Percentiles rank a stretch among this genome's conserved stretches.
These are phyloP conservation scores for Gynandropsis gynandra DNA, from an alignment of 345 rosid genomes.

Conservation along the genomic window DNA sequence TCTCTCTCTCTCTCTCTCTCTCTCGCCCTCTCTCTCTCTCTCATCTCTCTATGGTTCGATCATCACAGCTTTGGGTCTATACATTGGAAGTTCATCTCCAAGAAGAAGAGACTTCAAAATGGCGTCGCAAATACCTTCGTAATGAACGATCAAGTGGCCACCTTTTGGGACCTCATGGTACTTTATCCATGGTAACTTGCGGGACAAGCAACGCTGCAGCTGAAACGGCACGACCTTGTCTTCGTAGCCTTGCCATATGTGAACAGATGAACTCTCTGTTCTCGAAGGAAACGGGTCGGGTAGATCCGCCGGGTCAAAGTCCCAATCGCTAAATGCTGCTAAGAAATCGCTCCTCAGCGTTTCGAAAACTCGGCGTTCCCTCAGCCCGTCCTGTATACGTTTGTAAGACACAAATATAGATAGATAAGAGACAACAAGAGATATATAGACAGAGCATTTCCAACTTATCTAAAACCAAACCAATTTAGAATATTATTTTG, in stretches of 20 bases:
- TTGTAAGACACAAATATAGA: too few species aligned
- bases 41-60: slow-evolving; percentile 20
- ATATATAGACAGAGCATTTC: too few species aligned
- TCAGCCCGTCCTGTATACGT: slow-evolving; percentile 45
- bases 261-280: slow-evolving; percentile 35
- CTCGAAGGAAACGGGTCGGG: slow-evolving; percentile 36
- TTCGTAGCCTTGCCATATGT: slow-evolving; percentile 83
- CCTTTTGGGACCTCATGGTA: slow-evolving; percentile 85
- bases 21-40: too few species aligned
- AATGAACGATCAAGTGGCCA: slow-evolving; percentile 81
- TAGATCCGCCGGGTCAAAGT: slow-evolving; percentile 63
- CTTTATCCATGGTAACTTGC: slow-evolving; percentile 64
- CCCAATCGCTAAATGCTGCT: slow-evolving; percentile 67
- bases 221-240: slow-evolving; percentile 82
- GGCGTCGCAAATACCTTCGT: slow-evolving; percentile 58
- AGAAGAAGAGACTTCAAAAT: slow-evolving; percentile 58
- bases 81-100: slow-evolving; percentile 49
- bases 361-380: slow-evolving; percentile 43
- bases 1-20: too few species aligned
- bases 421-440: too few species aligned
- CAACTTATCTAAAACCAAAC: too few species aligned
- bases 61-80: slow-evolving; percentile 31
- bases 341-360: slow-evolving; percentile 56
- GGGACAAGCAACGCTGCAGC: slow-evolving; percentile 54
- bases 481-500: too few species aligned